phyloP scores from a whole-genome alignment of 2,329 filamentous ascomycete species.

The Fusarium sp. region DNA sequence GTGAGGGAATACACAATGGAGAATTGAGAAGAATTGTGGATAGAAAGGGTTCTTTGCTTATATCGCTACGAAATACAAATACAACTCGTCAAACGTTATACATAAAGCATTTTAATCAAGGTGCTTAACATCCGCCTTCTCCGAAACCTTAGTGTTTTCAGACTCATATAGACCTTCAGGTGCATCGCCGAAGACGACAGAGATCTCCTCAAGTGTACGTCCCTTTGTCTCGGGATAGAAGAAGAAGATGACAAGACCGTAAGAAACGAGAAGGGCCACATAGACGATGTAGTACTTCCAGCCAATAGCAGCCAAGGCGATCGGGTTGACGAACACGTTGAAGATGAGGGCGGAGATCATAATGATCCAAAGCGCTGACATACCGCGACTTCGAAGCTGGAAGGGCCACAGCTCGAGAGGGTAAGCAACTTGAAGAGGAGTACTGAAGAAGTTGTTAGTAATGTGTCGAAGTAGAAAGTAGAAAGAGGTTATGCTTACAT shows the following conservation, averaged over 20 bases:
- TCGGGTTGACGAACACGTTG: slow-evolving; percentile 20
- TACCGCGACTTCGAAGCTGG: slow-evolving; percentile 16
- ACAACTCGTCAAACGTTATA: neutral
- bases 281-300: slow-evolving; percentile 28
- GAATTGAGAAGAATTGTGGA: no score
- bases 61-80: neutral
- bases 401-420: slow-evolving; percentile 22
- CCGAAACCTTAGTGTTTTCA: slow-evolving; percentile 3
- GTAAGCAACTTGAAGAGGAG: slow-evolving; percentile 18
- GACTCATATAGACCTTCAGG: slow-evolving; percentile 15
- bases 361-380: slow-evolving; percentile 21
- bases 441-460: neutral
- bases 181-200: slow-evolving; percentile 14
- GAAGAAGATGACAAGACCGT: slow-evolving; percentile 15
- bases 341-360: slow-evolving; percentile 18
- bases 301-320: neutral
- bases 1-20: no score
- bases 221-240: slow-evolving; percentile 18
- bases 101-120: neutral
- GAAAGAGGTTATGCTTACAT: neutral
- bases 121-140: slow-evolving; percentile 19
- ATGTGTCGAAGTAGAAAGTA: fast-evolving
- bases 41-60: fast-evolving
- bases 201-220: slow-evolving; percentile 13
- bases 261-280: slow-evolving; percentile 11